These are phyloP conservation scores for Chaetoceros tenuissimus DNA, from an alignment of 108 stramenopile genomes.

Conservation along the genomic window DNA sequence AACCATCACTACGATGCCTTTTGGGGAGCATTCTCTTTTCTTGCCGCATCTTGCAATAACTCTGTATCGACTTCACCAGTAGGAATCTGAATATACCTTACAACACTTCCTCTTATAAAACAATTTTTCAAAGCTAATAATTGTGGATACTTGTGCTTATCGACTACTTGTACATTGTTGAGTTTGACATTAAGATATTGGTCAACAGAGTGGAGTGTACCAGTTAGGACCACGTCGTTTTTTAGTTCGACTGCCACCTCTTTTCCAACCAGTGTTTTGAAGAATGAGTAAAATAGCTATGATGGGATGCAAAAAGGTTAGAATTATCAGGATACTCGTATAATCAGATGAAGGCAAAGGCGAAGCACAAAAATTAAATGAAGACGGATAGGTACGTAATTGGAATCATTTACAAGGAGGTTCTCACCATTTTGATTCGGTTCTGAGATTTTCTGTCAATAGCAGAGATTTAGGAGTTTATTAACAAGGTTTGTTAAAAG, in stretches of 20 bases:
- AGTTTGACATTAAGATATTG: conserved; percentile 99
- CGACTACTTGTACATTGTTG: conserved; percentile 81
- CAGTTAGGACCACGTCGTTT: conserved; percentile 95
- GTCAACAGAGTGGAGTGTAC: conserved; percentile 94
- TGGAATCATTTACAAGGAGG: too few species aligned
- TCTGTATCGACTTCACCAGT: conserved; percentile 94
- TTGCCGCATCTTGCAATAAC: conserved; percentile 95
- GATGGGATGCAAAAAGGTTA: not conserved
- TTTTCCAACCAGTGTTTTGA: conserved; percentile 99
- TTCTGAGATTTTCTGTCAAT: too few species aligned
- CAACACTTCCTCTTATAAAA: conserved; percentile 97
- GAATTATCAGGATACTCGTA: not conserved
- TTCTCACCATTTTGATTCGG: too few species aligned
- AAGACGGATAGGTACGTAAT: too few species aligned
- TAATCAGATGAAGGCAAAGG: too few species aligned
- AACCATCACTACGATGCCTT: too few species aligned
- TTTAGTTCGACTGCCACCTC: conserved; percentile 98
- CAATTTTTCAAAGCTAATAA: conserved; percentile 88
- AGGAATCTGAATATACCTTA: conserved; percentile 97
- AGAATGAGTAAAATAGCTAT: conserved; percentile 97
- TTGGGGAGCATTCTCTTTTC: conserved; percentile 85
- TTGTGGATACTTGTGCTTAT: conserved; percentile 81
- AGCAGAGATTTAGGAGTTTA: too few species aligned
- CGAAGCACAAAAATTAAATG: too few species aligned
- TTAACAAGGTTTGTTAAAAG: too few species aligned